Evolutionary conservation across 441 rosid genomes (phyloP).

Genomic region (Croton setiger): DNA sequence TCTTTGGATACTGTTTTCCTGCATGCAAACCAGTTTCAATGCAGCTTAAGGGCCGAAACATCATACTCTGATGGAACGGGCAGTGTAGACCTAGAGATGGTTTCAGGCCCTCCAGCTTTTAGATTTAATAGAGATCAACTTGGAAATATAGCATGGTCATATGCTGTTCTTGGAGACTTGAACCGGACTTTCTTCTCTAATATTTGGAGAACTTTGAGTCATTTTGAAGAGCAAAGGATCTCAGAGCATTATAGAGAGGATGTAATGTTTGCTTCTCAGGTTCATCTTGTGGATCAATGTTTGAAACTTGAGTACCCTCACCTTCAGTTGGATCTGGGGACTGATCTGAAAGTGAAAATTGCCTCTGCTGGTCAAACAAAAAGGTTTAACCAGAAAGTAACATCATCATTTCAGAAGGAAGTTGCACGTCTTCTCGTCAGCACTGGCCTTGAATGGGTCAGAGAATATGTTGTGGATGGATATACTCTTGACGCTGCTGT

Average conservation of each 20-base stretch:
- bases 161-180: constrained; percentile 81
- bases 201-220: constrained; percentile 57
- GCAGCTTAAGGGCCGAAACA: constrained; percentile 34
- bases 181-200: constrained; percentile 64
- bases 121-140: constrained; percentile 78
- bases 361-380: constrained; percentile 66
- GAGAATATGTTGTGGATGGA: constrained; percentile 66
- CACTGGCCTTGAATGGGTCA: constrained; percentile 89
- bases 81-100: constrained; percentile 21
- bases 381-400: constrained; percentile 79
- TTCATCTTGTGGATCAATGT: constrained; percentile 79
- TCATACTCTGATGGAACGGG: constrained; percentile 30
- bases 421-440: constrained; percentile 79
- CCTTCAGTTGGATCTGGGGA: constrained; percentile 55
- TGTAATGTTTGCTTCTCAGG: constrained; percentile 90
- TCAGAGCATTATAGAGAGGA: constrained; percentile 90
- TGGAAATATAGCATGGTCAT: constrained; percentile 95
- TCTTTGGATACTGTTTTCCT: constrained; percentile 64
- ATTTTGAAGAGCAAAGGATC: constrained; percentile 69
- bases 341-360: constrained; percentile 62
- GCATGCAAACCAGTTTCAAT: constrained; percentile 43
- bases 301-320: constrained; percentile 73
- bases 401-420: constrained; percentile 85
- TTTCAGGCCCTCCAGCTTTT: constrained; percentile 41
- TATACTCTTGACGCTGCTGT: constrained; percentile 81